Base-by-base conservation (phyloP, 116 monocot species). In the Posidonia oceanica region DNA sequence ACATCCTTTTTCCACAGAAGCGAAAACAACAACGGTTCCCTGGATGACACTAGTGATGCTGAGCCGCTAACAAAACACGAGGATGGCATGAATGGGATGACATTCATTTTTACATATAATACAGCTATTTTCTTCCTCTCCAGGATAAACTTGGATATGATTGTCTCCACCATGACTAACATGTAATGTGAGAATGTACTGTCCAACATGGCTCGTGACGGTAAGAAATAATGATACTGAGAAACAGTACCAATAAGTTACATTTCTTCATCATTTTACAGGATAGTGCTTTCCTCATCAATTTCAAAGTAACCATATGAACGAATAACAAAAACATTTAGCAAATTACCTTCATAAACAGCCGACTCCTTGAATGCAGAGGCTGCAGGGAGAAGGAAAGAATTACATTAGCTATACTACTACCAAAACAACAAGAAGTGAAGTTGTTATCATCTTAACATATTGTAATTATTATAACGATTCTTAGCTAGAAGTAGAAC, bases 321-420 rank as follows among this genome's bases (percentile, higher is more conserved):
- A 29, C 14, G 66, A 56, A 11, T 65, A 36, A 22, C n/a, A 14
- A 59, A n/a, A 29, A n/a, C 17, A 6, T 39, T 16, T 15, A 7
- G 39, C 17, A 42, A 12, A 41, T 74, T 85, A 95, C 95, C 95
- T 88, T 88, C 17, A 72, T 71, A 65, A 91, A 95, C 57, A 95
- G 61, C 61, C 69, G 79, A 62, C 77, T 95, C 73, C 95, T 88
- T 41, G 84, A 86, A 42, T 59, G 73, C 63, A 95, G 79, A 15
- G 95, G 88, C 91, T 91, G 72, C 71, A 81, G 70, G 57, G 59
- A 69, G 60, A 39, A 81, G 71, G 39, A 69, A 17, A 40, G 64
- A 68, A 56, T 11, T 15, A 10, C 2, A 17, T 69, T 4, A 69
- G 55, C 53, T 16, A 44, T 55, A 37, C 15, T 39, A 69, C 59